Conservation (phyloP, 2,329 filamentous ascomycete species). For the Botrytis sinoallii region DNA sequence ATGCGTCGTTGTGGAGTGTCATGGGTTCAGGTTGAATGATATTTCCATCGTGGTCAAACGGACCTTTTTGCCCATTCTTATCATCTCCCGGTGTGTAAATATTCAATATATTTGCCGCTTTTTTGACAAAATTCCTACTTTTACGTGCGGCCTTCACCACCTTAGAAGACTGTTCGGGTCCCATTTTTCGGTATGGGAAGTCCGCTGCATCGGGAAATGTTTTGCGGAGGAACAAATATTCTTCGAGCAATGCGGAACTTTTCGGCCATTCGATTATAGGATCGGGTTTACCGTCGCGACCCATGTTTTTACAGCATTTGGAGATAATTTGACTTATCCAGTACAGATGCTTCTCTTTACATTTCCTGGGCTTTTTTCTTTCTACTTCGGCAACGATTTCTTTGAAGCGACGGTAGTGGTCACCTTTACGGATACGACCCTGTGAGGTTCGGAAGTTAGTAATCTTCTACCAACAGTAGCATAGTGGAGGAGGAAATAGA, state of each 20-base stretch:
- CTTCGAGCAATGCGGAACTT: background rate
- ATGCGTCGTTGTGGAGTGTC: background rate
- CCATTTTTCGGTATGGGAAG: background rate
- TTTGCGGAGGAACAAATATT: background rate
- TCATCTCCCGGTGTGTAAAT: background rate
- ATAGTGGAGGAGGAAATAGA: background rate
- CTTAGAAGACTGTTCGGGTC: background rate
- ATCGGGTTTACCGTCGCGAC: background rate
- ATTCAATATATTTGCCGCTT: too few relatives aligned
- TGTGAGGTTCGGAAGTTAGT: background rate
- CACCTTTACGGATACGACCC: background rate
- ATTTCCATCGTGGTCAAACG: background rate
- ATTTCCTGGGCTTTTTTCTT: background rate
- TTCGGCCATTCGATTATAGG: background rate
- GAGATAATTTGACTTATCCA: background rate
- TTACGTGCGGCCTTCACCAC: background rate
- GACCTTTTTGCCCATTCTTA: background rate
- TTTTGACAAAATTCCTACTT: too few relatives aligned
- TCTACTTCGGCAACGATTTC: background rate
- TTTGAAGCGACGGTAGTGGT: background rate
- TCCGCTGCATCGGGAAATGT: background rate
- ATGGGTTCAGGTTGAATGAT: background rate
- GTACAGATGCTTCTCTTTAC: background rate
- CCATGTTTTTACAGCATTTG: background rate
- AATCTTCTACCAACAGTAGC: too few relatives aligned